These are phyloP conservation scores for Akanthomyces muscarius DNA, from an alignment of 2,329 filamentous ascomycete genomes.

Conservation along the genomic window DNA sequence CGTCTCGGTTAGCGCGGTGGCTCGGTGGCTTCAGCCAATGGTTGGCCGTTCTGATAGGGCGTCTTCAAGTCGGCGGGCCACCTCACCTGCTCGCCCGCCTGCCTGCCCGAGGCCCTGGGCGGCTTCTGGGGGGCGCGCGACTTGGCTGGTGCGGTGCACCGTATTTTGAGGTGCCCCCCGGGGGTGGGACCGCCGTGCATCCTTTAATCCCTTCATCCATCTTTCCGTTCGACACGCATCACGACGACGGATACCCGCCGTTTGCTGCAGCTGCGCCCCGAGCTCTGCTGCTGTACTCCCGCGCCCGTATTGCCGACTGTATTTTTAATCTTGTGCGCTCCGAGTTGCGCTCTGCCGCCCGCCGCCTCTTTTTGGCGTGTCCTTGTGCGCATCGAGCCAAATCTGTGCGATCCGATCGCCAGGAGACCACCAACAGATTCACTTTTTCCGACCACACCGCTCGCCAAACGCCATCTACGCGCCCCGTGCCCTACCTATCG, in stretches of 20 bases:
- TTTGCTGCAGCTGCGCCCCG: not conserved
- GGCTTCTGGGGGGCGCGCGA: not conserved
- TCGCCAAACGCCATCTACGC: not conserved
- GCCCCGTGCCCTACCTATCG: not conserved
- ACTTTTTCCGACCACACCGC: not conserved
- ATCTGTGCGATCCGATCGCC: constrained; percentile 17
- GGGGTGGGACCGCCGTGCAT: constrained; percentile 15
- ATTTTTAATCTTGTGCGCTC: not conserved
- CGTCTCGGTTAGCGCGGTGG: too few relatives aligned
- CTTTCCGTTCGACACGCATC: constrained; percentile 5
- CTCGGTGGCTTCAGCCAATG: too few relatives aligned
- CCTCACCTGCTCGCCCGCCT: too few relatives aligned
- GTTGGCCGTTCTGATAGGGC: not conserved
- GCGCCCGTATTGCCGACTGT: not conserved
- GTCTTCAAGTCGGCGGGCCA: too few relatives aligned
- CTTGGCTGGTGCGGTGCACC: constrained; percentile 10
- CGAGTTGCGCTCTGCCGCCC: not conserved
- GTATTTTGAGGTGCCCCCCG: constrained; percentile 11
- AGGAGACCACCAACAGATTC: constrained; percentile 2
- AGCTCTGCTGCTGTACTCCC: not conserved
- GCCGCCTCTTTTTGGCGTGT: not conserved
- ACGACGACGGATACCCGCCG: not conserved
- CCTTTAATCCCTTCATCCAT: constrained; percentile 15
- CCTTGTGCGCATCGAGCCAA: constrained; percentile 11
- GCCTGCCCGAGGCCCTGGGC: not conserved